phyloP scores from a whole-genome alignment of 805 yeast species.

The Ogataea naganishii region DNA sequence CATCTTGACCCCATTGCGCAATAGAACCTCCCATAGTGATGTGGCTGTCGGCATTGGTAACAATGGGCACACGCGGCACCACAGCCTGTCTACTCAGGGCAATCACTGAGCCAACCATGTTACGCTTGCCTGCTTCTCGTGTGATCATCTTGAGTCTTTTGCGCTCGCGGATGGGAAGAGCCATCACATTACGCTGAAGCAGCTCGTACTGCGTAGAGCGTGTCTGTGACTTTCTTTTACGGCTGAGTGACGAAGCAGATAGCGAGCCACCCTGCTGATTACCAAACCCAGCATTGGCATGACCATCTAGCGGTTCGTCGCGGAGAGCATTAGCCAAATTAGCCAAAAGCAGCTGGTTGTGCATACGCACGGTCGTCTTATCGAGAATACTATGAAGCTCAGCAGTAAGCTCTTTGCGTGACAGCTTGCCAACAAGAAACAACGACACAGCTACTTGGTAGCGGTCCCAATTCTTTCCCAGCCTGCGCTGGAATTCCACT shows the following conservation, averaged over 20 bases:
- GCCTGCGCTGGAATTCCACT: slow-evolving; percentile 57
- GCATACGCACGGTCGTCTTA: slow-evolving; percentile 46
- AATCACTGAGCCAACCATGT: slow-evolving; percentile 60
- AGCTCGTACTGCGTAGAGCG: slow-evolving; percentile 68
- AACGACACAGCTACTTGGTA: slow-evolving; percentile 73
- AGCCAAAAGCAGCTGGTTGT: slow-evolving; percentile 74
- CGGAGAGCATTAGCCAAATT: slow-evolving; percentile 78
- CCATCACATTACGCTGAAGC: slow-evolving; percentile 78
- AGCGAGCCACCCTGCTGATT: slow-evolving; percentile 27
- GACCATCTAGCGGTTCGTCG: slow-evolving; percentile 58
- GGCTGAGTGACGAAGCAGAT: slow-evolving; percentile 7
- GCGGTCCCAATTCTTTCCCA: slow-evolving; percentile 80
- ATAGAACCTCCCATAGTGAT: slow-evolving; percentile 29
- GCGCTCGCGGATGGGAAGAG: slow-evolving; percentile 77
- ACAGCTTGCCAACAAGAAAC: slow-evolving; percentile 71
- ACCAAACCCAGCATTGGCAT: slow-evolving; percentile 40
- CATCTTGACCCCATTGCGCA: slow-evolving; percentile 87
- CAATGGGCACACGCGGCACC: slow-evolving; percentile 80
- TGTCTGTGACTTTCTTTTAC: slow-evolving; percentile 35
- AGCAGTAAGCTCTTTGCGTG: slow-evolving; percentile 62
- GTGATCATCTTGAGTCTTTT: slow-evolving; percentile 77
- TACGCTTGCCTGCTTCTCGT: slow-evolving; percentile 72
- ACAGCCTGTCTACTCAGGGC: slow-evolving; percentile 64
- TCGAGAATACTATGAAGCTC: slow-evolving; percentile 51
- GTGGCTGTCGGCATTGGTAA: slow-evolving; percentile 32